Conservation (phyloP, 306 rosid genomes). For the Psophocarpus tetragonolobus region DNA sequence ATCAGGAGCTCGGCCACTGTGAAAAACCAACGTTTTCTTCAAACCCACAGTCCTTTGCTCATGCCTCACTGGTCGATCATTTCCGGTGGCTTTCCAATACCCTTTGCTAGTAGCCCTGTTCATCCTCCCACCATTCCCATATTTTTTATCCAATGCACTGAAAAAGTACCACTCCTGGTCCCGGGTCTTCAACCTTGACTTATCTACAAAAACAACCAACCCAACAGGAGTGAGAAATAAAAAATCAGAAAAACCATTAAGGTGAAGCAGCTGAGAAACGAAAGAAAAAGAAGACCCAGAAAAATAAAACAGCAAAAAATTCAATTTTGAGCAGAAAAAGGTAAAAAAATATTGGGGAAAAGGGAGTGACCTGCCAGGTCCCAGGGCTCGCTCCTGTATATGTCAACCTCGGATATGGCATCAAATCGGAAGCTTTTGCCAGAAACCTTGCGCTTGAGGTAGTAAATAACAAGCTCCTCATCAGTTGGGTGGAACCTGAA, state of each 20-base stretch:
- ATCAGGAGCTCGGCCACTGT: slow-evolving; percentile 94
- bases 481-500: slow-evolving; percentile 98
- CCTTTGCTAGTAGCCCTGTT: slow-evolving; percentile 90
- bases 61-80: slow-evolving; percentile 83
- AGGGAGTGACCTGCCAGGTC: slow-evolving; percentile 72
- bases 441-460: slow-evolving; percentile 87
- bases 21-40: slow-evolving; percentile 96
- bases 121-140: slow-evolving; percentile 99
- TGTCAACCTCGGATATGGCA: slow-evolving; percentile 92
- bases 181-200: slow-evolving; percentile 95
- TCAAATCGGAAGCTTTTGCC: slow-evolving; percentile 83
- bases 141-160: slow-evolving; percentile 95
- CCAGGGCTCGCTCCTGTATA: slow-evolving; percentile 97
- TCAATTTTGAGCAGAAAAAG: neutral
- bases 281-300: neutral
- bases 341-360: neutral
- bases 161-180: slow-evolving; percentile 99
- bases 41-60: slow-evolving; percentile 64
- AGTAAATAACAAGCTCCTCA: slow-evolving; percentile 92
- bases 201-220: slow-evolving; percentile 54
- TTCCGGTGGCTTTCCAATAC: slow-evolving; percentile 99
- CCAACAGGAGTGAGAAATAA: neutral
- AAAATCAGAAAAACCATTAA: slow-evolving; percentile 16
- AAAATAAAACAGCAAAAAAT: neutral
- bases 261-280: neutral